Percentiles rank a stretch among this genome's conserved stretches.
Conservation (phyloP, 2,329 filamentous ascomycete species). For the Whalleya microplaca region DNA sequence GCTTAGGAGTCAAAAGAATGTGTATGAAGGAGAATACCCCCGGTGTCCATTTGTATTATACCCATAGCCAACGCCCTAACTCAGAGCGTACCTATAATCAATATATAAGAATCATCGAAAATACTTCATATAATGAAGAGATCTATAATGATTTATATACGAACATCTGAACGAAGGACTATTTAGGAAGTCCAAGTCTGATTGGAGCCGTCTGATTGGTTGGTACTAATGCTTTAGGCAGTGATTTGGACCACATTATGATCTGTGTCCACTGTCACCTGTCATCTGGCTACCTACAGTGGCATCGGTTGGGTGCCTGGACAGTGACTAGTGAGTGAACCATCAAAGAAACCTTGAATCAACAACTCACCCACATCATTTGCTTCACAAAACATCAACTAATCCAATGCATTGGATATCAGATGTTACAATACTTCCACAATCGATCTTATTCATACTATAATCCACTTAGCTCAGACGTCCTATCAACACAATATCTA, state of each 20-base stretch:
- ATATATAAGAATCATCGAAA: neutral
- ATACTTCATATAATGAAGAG: neutral
- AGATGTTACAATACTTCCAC: constrained; percentile 6
- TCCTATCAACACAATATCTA: no score
- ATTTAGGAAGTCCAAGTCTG: neutral
- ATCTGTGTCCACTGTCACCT: neutral
- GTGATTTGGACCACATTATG: neutral
- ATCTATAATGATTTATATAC: neutral
- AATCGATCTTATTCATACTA: no score
- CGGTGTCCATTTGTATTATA: neutral
- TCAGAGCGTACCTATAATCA: neutral
- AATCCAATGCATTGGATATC: neutral
- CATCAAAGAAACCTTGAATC: neutral
- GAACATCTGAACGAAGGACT: neutral
- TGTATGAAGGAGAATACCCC: neutral
- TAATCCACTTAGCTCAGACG: neutral
- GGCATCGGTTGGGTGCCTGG: neutral
- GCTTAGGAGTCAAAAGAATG: neutral
- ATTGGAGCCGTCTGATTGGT: neutral
- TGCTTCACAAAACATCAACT: neutral
- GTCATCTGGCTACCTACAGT: neutral
- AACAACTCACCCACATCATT: neutral
- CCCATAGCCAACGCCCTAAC: neutral
- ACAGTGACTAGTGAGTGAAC: neutral
- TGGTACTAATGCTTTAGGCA: neutral